Base-by-base conservation (phyloP, 108 stramenopile species). In the Skeletonema tropicum region DNA sequence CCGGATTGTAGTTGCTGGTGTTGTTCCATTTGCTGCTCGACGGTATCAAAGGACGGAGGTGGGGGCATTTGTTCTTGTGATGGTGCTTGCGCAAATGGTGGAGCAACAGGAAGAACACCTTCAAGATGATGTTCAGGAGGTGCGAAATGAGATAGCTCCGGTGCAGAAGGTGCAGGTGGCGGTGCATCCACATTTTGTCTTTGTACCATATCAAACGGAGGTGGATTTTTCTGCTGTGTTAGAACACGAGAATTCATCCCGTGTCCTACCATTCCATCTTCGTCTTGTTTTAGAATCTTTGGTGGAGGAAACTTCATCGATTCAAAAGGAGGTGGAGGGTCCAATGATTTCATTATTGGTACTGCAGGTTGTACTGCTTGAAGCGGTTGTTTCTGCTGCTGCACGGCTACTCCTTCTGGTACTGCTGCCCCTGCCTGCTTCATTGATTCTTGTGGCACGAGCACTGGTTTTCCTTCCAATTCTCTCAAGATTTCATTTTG, bases 11-110 rank as follows among this genome's bases (percentile, higher is more conserved):
- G 85, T 70, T 45, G 79, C 74, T 65, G 77, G 38, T 74, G 23
- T 17, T 31, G 61, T 33, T 23, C 64, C 15, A 52, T 55, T 68
- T 45, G 30, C 33, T 65, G 63, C 67, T 87, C 79, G 61, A 88
- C 57, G 41, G 75, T 76, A 35, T 86, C 86, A 84, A 89, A 89
- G 7, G 87, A 77, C 5, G 88, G 88, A 23, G 89, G 86, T 17
- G 85, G 83, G 23, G 83, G 63, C 64, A 68, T 14, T 45, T 45
- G 41, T 29, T 21, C 45, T 49, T 39, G 59, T 66, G 17, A 6
- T 32, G 15, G 17, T 39, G 5, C 39, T 2, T 60, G 75, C 46
- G 9, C 60, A 63, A 72, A 73, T 48, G 75, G 68, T 61, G 73
- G 68, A 64, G 79, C 76, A n/a, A 81, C 59, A 49, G 70, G 74